Evolutionary conservation across 2,329 filamentous ascomycete genomes (phyloP).

Genomic region (Diaporthe citrichinensis): DNA sequence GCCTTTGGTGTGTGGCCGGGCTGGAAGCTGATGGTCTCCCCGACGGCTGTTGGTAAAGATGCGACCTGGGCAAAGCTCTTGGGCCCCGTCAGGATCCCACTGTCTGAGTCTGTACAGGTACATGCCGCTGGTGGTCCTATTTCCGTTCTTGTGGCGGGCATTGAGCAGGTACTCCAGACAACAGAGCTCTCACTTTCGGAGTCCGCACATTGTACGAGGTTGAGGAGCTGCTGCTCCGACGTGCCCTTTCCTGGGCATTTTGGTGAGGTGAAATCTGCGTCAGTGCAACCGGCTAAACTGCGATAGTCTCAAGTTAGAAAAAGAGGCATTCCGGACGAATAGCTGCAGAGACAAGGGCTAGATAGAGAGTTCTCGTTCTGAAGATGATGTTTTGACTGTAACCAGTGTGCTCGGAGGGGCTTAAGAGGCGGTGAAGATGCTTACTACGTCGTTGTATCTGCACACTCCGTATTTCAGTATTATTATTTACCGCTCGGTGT

Average conservation of each 20-base stretch:
- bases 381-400: too few species aligned
- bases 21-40: constrained; percentile 16
- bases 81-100: constrained; percentile 8
- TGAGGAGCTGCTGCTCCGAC: constrained; percentile 18
- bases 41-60: neutral
- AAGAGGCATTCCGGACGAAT: neutral
- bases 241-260: constrained; percentile 2
- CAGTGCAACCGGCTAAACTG: constrained; percentile 31
- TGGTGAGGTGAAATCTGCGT: constrained; percentile 16
- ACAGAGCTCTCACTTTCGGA: neutral
- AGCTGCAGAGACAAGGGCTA: too few species aligned
- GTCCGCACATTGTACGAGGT: constrained; percentile 31
- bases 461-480: neutral
- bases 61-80: constrained; percentile 1
- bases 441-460: constrained; percentile 23
- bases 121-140: constrained; percentile 21
- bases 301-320: neutral
- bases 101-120: constrained; percentile 13
- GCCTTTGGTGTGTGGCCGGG: constrained; percentile 21
- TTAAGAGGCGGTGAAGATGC: neutral
- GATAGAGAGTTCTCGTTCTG: too few species aligned
- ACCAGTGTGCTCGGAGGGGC: neutral
- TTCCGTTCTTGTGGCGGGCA: constrained; percentile 1
- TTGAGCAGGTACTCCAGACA: constrained; percentile 22
- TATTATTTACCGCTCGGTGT: neutral